Evolutionary conservation across 495 filamentous ascomycete genomes (phyloP).

Genomic region (Margaritispora aquatica): DNA sequence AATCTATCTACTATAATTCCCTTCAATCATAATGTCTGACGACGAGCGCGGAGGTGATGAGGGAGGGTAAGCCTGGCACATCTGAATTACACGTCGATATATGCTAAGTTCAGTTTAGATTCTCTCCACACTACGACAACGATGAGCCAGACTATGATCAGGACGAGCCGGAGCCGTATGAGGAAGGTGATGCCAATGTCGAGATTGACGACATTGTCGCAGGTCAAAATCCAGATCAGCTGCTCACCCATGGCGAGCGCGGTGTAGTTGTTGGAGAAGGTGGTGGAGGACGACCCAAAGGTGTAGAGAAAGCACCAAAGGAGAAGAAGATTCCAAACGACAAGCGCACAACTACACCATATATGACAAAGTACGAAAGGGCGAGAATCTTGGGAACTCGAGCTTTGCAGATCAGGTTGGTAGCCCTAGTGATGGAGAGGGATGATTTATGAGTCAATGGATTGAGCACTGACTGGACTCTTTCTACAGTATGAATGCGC

Average conservation of each 20-base stretch:
- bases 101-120: slow-evolving; percentile 8
- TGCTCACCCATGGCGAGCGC: slow-evolving; percentile 37
- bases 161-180: slow-evolving; percentile 49
- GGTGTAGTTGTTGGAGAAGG: slow-evolving; percentile 72
- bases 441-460: neutral
- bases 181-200: slow-evolving; percentile 43
- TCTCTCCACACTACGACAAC: slow-evolving; percentile 48
- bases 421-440: neutral
- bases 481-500: slow-evolving; percentile 84
- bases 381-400: slow-evolving; percentile 89
- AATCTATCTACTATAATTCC: neutral
- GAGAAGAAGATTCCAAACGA: slow-evolving; percentile 89
- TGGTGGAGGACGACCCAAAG: slow-evolving; percentile 55
- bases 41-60: slow-evolving; percentile 66
- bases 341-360: slow-evolving; percentile 86
- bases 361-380: slow-evolving; percentile 99
- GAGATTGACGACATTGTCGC: slow-evolving; percentile 31
- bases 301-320: slow-evolving; percentile 51
- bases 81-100: neutral
- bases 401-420: slow-evolving; percentile 91
- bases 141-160: slow-evolving; percentile 56
- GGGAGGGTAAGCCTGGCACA: slow-evolving; percentile 33
- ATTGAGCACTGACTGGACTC: slow-evolving; percentile 4
- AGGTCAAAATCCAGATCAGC: slow-evolving; percentile 37
- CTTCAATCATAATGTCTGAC: slow-evolving; percentile 66